A percentile compares a stretch with the other conserved stretches of the same genome.
Evolutionary conservation across 129 eudicot genomes (phyloP).

Genomic region (Centrapalus pauciflorus): DNA sequence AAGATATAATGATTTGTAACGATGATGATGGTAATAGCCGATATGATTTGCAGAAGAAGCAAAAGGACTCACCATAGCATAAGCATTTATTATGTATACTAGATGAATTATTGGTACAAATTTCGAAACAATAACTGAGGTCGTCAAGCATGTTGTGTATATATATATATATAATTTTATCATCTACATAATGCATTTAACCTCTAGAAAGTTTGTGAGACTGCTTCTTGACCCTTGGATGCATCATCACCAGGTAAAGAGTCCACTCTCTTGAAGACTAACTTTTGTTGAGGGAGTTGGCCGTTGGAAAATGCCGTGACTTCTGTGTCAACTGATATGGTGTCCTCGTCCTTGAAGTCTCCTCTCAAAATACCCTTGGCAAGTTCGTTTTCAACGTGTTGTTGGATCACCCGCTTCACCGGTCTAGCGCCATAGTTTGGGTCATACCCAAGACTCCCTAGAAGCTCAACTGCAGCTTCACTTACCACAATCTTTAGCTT

Average conservation of each 20-base stretch:
- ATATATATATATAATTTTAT: neutral
- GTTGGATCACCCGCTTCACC: constrained; percentile 94
- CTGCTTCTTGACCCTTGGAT: constrained; percentile 38
- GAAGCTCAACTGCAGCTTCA: constrained; percentile 68
- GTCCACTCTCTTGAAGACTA: constrained; percentile 45
- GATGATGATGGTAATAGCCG: neutral
- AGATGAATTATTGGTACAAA: constrained; percentile 10
- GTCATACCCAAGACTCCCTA: constrained; percentile 86
- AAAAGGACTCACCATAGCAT: constrained; percentile 1
- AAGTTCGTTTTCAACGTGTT: constrained; percentile 83
- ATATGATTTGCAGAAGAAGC: neutral
- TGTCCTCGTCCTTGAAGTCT: constrained; percentile 87
- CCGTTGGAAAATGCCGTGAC: constrained; percentile 79
- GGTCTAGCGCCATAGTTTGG: constrained; percentile 98
- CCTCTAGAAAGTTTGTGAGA: constrained; percentile 33
- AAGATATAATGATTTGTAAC: neutral
- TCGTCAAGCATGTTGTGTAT: neutral
- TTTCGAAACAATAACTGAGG: no score
- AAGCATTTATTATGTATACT: constrained; percentile 15
- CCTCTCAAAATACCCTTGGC: constrained; percentile 96
- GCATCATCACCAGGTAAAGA: constrained; percentile 28
- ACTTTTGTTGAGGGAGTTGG: constrained; percentile 93
- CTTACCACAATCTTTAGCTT: constrained; percentile 68
- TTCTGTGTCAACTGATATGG: constrained; percentile 71
- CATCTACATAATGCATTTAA: neutral